Evolutionary conservation across 1,139 yeast species (phyloP).

Genomic region (Yamadazyma songkhlaensis): DNA sequence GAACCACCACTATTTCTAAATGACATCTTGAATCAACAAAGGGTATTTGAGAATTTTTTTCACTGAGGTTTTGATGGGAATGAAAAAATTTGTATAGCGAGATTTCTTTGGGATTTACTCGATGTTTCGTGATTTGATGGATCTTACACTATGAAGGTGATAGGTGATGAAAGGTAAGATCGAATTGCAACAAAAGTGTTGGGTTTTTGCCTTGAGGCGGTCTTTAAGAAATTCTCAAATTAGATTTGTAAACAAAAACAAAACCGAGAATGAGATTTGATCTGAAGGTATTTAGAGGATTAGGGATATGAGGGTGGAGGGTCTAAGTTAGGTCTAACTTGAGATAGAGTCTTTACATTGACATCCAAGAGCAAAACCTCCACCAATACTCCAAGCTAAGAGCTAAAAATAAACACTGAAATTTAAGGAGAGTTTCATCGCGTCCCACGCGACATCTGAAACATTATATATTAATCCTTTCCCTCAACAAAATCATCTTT

Average conservation of each 20-base stretch:
- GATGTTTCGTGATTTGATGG: too few relatives aligned
- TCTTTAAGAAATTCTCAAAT: slow-evolving; percentile 1
- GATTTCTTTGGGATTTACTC: neutral
- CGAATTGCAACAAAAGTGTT: too few relatives aligned
- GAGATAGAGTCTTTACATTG: too few relatives aligned
- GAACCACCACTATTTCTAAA: slow-evolving; percentile 15
- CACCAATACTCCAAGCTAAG: too few relatives aligned
- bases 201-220: too few relatives aligned
- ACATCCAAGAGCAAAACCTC: too few relatives aligned
- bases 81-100: neutral
- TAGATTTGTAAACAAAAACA: slow-evolving; percentile 1
- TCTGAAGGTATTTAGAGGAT: too few relatives aligned
- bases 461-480: neutral
- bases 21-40: slow-evolving; percentile 11
- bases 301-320: neutral
- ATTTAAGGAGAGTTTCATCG: too few relatives aligned
- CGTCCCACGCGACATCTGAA: neutral
- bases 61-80: neutral
- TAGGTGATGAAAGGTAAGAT: too few relatives aligned
- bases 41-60: neutral
- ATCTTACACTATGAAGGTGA: too few relatives aligned
- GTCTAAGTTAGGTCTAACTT: too few relatives aligned
- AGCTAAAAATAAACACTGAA: too few relatives aligned
- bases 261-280: neutral
- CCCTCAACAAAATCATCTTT: slow-evolving; percentile 1